phyloP scores from a whole-genome alignment of 805 yeast genomes.

The Ascoidea asiatica region DNA sequence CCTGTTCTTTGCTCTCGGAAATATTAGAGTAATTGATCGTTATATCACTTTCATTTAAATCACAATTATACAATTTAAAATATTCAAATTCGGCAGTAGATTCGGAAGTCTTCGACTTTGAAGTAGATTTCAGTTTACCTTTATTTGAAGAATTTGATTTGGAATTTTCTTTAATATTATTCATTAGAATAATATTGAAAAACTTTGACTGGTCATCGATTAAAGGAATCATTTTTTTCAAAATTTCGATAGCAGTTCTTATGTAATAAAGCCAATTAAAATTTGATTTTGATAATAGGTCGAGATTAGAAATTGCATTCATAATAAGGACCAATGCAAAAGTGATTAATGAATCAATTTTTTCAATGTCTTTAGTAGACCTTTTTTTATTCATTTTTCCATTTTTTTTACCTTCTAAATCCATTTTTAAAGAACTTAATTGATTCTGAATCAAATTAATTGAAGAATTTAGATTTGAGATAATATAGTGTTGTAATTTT shows the following conservation, averaged over 20 bases:
- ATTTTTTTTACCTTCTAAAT: not conserved
- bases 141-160: no score
- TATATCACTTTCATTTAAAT: constrained; percentile 44
- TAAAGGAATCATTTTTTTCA: constrained; percentile 93
- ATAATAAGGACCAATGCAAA: constrained; percentile 79
- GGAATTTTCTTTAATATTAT: constrained; percentile 55
- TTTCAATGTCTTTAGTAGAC: constrained; percentile 39
- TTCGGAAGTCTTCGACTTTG: no score
- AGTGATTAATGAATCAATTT: constrained; percentile 88
- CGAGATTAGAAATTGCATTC: constrained; percentile 74
- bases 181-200: constrained; percentile 67
- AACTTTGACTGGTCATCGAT: constrained; percentile 47
- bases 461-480: not conserved
- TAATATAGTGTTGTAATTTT: not conserved
- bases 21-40: constrained; percentile 24
- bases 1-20: constrained; percentile 8
- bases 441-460: not conserved
- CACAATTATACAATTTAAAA: not conserved
- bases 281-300: constrained; percentile 53
- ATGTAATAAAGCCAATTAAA: constrained; percentile 97
- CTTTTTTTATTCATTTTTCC: no score
- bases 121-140: no score
- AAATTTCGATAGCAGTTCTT: constrained; percentile 90
- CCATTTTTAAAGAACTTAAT: no score
- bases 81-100: no score